These are phyloP conservation scores for Apostasia ramifera DNA, from an alignment of 106 monocot genomes.

Conservation along the genomic window DNA sequence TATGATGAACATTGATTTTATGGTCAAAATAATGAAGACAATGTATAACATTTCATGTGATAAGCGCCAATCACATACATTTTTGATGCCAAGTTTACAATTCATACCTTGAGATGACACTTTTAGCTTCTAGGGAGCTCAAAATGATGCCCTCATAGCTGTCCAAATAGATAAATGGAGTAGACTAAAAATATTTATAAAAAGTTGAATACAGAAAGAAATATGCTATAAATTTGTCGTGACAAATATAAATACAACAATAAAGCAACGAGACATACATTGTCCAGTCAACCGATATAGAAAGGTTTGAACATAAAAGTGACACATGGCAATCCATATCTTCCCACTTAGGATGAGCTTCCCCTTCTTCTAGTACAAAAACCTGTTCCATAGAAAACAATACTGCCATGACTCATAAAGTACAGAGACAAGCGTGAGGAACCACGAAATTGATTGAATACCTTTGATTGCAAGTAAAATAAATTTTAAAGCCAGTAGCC, in stretches of 20 bases:
- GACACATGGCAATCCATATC: slow-evolving; percentile 35
- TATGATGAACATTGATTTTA: too few relatives aligned
- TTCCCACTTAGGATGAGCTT: slow-evolving; percentile 45
- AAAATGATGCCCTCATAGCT: slow-evolving; percentile 81
- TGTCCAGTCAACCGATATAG: slow-evolving; percentile 66
- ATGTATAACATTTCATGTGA: too few relatives aligned
- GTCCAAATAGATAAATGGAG: slow-evolving; percentile 11
- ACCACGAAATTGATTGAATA: neutral
- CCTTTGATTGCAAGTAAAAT: neutral
- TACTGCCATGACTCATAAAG: neutral
- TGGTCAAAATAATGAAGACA: too few relatives aligned
- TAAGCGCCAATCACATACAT: too few relatives aligned
- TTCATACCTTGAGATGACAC: slow-evolving; percentile 53
- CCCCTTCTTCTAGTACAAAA: slow-evolving; percentile 48
- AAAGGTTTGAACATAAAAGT: slow-evolving; percentile 15
- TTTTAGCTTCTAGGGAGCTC: slow-evolving; percentile 73
- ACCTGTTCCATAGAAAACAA: slow-evolving; percentile 29
- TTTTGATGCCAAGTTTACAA: too few relatives aligned
- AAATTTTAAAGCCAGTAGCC: neutral
- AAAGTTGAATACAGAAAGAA: neutral
- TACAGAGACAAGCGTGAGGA: neutral
- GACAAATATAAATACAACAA: neutral
- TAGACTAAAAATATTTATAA: neutral
- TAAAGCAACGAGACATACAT: slow-evolving; percentile 32
- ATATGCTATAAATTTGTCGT: neutral